Conservation (phyloP, 2,329 filamentous ascomycete genomes). For the Neopestalotiopsis sp. region DNA sequence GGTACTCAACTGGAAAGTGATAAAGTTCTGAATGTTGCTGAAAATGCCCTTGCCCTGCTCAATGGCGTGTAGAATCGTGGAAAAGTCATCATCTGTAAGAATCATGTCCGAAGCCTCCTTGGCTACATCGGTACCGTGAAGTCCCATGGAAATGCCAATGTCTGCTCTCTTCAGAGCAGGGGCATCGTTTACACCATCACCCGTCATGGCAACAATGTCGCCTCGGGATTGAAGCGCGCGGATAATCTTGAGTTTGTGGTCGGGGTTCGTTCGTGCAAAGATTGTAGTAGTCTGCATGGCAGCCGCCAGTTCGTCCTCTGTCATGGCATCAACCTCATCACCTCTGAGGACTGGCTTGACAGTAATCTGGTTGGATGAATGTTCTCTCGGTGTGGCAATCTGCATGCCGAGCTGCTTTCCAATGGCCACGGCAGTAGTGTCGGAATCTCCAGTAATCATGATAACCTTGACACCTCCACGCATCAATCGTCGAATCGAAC, state of each 20-base stretch:
- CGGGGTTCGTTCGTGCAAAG: slow-evolving; percentile 93
- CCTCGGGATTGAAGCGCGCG: slow-evolving; percentile 87
- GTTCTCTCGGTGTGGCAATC: slow-evolving; percentile 62
- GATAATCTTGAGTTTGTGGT: slow-evolving; percentile 98
- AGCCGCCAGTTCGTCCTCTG: slow-evolving; percentile 79
- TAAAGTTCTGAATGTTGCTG: slow-evolving; percentile 99
- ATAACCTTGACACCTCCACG: slow-evolving; percentile 95
- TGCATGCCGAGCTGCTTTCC: slow-evolving; percentile 95
- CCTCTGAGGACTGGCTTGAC: slow-evolving; percentile 80
- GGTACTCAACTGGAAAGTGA: slow-evolving; percentile 97
- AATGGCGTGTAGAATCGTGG: slow-evolving; percentile 90
- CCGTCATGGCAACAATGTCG: slow-evolving; percentile 98
- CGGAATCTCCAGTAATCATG: slow-evolving; percentile 98
- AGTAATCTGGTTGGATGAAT: slow-evolving; percentile 60
- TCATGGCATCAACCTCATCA: slow-evolving; percentile 93
- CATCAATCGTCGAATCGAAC: slow-evolving; percentile 88
- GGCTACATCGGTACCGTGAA: slow-evolving; percentile 92
- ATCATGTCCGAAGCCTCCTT: slow-evolving; percentile 98
- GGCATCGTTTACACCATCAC: slow-evolving; percentile 97
- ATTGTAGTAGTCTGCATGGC: slow-evolving; percentile 90
- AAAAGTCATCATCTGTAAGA: slow-evolving; percentile 86
- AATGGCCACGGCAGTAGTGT: slow-evolving; percentile 93
- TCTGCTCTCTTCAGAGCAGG: slow-evolving; percentile 96
- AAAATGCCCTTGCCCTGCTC: slow-evolving; percentile 99
- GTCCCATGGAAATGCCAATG: slow-evolving; percentile 97